These are phyloP conservation scores for Clathrus columnatus DNA, from an alignment of 768 basidiomycete genomes.

Conservation along the genomic window DNA sequence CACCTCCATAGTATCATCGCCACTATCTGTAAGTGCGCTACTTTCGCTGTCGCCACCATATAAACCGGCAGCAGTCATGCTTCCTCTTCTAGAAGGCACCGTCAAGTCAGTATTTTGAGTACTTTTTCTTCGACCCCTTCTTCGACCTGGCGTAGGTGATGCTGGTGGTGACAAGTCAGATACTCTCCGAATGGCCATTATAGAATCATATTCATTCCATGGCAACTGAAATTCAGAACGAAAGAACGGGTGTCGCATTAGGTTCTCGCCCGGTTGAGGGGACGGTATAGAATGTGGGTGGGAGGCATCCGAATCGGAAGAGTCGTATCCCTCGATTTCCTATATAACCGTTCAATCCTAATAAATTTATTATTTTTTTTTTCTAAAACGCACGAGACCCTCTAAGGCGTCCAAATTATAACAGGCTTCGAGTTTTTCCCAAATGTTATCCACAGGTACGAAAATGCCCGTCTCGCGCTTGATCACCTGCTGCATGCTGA, in stretches of 20 bases:
- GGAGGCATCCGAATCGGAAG: conserved; percentile 31
- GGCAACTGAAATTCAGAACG: conserved; percentile 51
- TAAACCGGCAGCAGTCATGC: conserved; percentile 59
- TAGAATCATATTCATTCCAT: conserved; percentile 40
- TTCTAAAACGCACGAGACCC: conserved; percentile 42
- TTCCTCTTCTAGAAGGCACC: conserved; percentile 37
- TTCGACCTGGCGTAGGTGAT: conserved; percentile 33
- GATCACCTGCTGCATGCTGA: conserved; percentile 66
- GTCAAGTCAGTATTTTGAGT: conserved; percentile 35
- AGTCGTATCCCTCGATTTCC: conserved; percentile 42
- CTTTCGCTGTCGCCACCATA: conserved; percentile 78
- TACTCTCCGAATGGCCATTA: conserved; percentile 56
- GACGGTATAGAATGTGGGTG: conserved; percentile 48
- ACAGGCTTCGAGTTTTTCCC: conserved; percentile 62
- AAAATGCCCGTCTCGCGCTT: conserved; percentile 56
- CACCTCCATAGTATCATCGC: conserved; percentile 42
- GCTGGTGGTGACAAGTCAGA: conserved; percentile 56
- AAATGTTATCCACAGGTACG: conserved; percentile 56
- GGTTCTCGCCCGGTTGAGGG: conserved; percentile 62
- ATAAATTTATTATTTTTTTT: conserved; percentile 1
- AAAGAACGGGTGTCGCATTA: conserved; percentile 63
- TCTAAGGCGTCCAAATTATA: conserved; percentile 76
- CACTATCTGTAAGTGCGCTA: conserved; percentile 77
- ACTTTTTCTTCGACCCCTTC: conserved; percentile 23
- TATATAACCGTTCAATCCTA: conserved; percentile 14